Percentiles rank a stretch among this genome's conserved stretches.
Evolutionary conservation across 2,329 filamentous ascomycete genomes (phyloP).

Genomic region (Didymosphaeria variabile): DNA sequence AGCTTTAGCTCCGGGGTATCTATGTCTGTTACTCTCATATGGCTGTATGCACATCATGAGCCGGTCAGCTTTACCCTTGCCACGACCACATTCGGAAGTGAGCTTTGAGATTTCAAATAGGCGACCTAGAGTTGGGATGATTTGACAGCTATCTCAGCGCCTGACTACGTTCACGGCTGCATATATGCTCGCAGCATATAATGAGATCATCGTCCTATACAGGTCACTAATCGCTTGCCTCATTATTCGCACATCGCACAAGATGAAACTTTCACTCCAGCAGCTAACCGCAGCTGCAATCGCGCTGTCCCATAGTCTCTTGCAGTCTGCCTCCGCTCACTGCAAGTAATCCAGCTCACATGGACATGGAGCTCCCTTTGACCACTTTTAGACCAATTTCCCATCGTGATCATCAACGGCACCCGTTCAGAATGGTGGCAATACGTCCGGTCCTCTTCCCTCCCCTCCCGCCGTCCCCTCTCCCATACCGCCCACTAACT

Average conservation of each 20-base stretch:
- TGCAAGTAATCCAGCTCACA: too few species aligned
- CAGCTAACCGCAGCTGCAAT: conserved; percentile 4
- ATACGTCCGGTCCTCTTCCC: not conserved
- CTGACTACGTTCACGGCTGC: not conserved
- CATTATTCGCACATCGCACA: too few species aligned
- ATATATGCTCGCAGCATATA: not conserved
- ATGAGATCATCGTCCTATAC: not conserved
- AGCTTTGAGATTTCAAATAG: not conserved
- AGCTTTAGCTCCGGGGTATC: too few species aligned
- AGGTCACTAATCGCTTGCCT: too few species aligned
- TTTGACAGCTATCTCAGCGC: not conserved
- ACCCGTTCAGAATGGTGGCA: conserved; percentile 9
- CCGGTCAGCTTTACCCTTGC: not conserved
- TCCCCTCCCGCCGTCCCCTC: too few species aligned
- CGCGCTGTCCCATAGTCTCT: not conserved
- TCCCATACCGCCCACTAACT: not conserved
- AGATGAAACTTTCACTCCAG: conserved; percentile 13
- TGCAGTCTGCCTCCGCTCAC: not conserved
- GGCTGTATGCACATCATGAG: conserved; percentile 5
- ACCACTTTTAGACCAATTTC: conserved; percentile 2
- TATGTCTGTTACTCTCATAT: too few species aligned
- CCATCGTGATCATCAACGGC: conserved; percentile 3
- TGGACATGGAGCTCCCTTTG: too few species aligned
- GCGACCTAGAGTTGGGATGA: not conserved
- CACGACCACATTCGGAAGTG: not conserved